Evolutionary conservation across 345 rosid species (phyloP).

Genomic region (Lepidium aucheri): DNA sequence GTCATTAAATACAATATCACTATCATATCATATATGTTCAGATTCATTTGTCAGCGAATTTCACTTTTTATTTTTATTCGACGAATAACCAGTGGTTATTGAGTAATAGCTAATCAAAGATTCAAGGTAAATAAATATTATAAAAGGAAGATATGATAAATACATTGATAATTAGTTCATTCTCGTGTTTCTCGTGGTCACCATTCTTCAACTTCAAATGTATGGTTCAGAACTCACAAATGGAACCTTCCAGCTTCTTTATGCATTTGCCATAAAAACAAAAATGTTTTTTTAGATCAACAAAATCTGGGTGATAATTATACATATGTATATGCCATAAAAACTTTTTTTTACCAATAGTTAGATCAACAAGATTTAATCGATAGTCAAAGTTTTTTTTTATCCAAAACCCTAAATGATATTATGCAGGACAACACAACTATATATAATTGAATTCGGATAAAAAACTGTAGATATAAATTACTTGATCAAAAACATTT

Average conservation of each 20-base stretch:
- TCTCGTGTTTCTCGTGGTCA: slow-evolving; percentile 16
- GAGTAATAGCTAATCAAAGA: slow-evolving; percentile 6
- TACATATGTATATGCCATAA: too few relatives aligned
- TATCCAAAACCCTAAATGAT: too few relatives aligned
- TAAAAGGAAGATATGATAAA: background rate
- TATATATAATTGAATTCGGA: too few relatives aligned
- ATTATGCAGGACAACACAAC: too few relatives aligned
- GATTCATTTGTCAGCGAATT: slow-evolving; percentile 24
- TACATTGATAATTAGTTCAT: background rate
- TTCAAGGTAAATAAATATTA: slow-evolving; percentile 2
- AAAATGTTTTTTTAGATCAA: too few relatives aligned
- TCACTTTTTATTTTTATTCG: background rate
- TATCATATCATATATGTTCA: slow-evolving; percentile 15
- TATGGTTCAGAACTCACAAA: background rate
- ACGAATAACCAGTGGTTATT: slow-evolving; percentile 7
- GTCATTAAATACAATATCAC: slow-evolving; percentile 5
- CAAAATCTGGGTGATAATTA: too few relatives aligned
- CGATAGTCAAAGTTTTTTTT: too few relatives aligned
- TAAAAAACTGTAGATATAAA: too few relatives aligned
- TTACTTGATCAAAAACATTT: too few relatives aligned
- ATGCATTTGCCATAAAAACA: too few relatives aligned
- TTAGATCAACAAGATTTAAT: too few relatives aligned
- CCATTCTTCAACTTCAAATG: background rate
- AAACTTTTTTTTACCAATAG: too few relatives aligned
- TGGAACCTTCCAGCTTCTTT: background rate